Evolutionary conservation across 2,329 filamentous ascomycete genomes (phyloP), one percentile per base, ranked within the genome.

Genomic region (Aspergillus spinulosporus): DNA sequence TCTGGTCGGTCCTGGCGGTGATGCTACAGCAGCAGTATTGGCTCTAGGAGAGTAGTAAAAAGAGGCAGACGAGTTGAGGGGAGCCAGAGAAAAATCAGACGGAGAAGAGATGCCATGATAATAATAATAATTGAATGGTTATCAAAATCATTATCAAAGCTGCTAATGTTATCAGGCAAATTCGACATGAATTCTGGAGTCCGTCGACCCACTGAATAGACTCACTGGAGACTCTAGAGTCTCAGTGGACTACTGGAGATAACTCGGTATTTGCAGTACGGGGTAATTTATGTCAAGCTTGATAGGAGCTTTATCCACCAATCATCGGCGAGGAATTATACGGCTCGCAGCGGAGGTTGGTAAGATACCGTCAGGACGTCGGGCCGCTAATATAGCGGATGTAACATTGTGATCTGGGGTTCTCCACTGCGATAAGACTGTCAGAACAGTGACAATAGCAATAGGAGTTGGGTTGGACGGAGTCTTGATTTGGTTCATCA

Each of bases 331-430:
- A n/a, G 7, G 21, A 5, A 11, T 7, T 6, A 5, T 8, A 6
- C 50, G 50, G 50, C 14, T 52, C 46, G 14, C 42, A 31, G 50
- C 50, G 50, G 50, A 36, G 37, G 42, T 8, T 7, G 36, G 43
- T 52, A 47, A 46, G 43, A 52, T 52, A 52, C 11, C 39, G 46
- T 37, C 37, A 26, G n/a, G 12, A 26, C 9, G 36, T 28, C 26
- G 15, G n/a, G 39, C 5, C 39, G 21, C 42, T 52, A 46, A 40
- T 31, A 5, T 46, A 52, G 50, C 21, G 50, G 50, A 52, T 52
- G 50, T 52, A 52, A 52, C 50, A 47, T 52, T 26, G 26, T 36
- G 50, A 52, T 52, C 50, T 52, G 50, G 50, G 50, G 50, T 52
- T 52, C 50, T 47, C 50, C 50, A 52, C 50, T 43, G 44, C 31